Evolutionary conservation across 768 basidiomycete genomes (phyloP), one percentile per base, ranked within the genome.

Genomic region (Lactarius vividus): DNA sequence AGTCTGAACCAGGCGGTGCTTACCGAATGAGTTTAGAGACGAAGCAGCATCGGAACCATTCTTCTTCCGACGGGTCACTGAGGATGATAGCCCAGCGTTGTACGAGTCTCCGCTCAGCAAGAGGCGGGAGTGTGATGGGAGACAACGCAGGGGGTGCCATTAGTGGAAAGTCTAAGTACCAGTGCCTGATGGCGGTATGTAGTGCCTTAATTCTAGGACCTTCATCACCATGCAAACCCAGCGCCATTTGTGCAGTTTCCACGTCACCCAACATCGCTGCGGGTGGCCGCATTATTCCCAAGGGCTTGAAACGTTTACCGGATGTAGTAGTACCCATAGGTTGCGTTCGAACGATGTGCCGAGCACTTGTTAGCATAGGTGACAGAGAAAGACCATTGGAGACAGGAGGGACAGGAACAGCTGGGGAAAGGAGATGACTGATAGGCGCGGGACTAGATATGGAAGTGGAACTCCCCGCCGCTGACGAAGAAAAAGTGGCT

Each of bases 21-120:
- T 88, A 88, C 58, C 87, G 82, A 71, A 89, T 81, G 42, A 81
- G 78, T 61, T 82, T 81, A 15, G 86, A 89, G 16, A 86, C 87
- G 35, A 80, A 74, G n/a, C 74, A 71, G 63, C 87, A 85, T 28
- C 72, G 71, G 7, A 63, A 65, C 7, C 88, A 76, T 59, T 86
- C 85, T 59, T 72, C 60, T 8, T 77, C 69, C 4, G 78, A 76
- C 3, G 90, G 74, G 5, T 74, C 76, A 64, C 83, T 82, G 7
- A 91, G 75, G 18, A 86, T 75, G 33, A 89, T 59, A 5, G 89
- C 79, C 74, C 86, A 83, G 2, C 69, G 72, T 26, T 79, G 71
- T 3, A 87, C 84, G 61, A 76, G 79, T 74, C 83, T 88, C 37
- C 88, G 78, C 61, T 89, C 83, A 1, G 84, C 77, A 13, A 87